phyloP scores from a whole-genome alignment of 2,329 filamentous ascomycete species.

The Apiospora pterosperma region DNA sequence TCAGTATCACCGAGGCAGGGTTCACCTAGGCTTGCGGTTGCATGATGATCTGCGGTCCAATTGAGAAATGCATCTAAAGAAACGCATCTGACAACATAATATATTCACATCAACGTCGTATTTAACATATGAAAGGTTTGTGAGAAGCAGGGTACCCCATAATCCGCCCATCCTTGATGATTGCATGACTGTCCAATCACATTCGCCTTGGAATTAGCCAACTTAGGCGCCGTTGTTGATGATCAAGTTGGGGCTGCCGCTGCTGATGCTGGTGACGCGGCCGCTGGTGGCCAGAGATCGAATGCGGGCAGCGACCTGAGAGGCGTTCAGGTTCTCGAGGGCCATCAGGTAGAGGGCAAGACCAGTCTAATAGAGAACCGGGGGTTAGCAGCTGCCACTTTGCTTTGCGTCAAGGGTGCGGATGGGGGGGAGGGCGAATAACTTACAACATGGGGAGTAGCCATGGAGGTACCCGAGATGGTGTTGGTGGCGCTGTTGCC shows the following conservation, averaged over 20 bases:
- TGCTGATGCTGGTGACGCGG: constrained; percentile 3
- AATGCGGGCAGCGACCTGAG: constrained; percentile 19
- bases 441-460: constrained; percentile 51
- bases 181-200: neutral
- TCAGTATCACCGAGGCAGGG: too few species aligned
- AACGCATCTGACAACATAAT: neutral
- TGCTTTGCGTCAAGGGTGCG: neutral
- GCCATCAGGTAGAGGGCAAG: constrained; percentile 53
- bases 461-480: constrained; percentile 61
- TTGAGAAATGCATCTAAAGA: neutral
- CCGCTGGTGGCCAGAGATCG: constrained; percentile 5
- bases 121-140: neutral
- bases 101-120: neutral
- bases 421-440: neutral
- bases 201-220: neutral
- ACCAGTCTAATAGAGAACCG: constrained; percentile 34
- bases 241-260: constrained; percentile 7
- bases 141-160: neutral
- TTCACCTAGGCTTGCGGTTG: too few species aligned
- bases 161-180: neutral
- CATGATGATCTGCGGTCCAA: neutral
- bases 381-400: neutral
- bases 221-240: constrained; percentile 5
- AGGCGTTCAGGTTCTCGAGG: constrained; percentile 37
- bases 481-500: constrained; percentile 33